Evolutionary conservation across 306 rosid genomes (phyloP).

Genomic region (Potentilla sterilis): DNA sequence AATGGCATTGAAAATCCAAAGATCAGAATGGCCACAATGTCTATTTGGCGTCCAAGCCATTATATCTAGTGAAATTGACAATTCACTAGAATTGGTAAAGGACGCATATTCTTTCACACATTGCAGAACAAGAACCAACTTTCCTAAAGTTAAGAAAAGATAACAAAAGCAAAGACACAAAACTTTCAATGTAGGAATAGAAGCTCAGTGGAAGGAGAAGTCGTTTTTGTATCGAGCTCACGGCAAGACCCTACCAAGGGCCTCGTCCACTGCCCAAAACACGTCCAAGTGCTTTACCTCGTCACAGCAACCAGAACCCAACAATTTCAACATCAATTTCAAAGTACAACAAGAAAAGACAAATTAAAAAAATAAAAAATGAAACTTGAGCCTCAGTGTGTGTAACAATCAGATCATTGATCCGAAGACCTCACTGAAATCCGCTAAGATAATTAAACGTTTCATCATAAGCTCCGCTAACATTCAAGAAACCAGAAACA

Average conservation of each 20-base stretch:
- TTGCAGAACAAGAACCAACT: background rate
- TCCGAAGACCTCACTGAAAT: slow-evolving; percentile 74
- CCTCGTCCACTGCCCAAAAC: slow-evolving; percentile 80
- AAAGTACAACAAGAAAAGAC: too few relatives aligned
- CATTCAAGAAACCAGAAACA: too few relatives aligned
- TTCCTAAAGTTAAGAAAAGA: background rate
- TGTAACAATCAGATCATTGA: slow-evolving; percentile 96
- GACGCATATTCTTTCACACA: slow-evolving; percentile 35
- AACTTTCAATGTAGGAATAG: background rate
- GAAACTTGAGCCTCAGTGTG: slow-evolving; percentile 70
- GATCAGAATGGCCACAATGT: slow-evolving; percentile 78
- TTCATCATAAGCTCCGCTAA: slow-evolving; percentile 67
- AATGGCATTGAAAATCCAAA: slow-evolving; percentile 57
- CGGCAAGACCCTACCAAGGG: slow-evolving; percentile 50
- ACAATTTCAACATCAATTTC: background rate
- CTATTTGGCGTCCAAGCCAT: slow-evolving; percentile 70
- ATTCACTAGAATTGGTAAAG: slow-evolving; percentile 69
- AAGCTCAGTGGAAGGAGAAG: slow-evolving; percentile 99
- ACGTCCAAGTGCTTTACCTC: slow-evolving; percentile 68
- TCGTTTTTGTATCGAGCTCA: slow-evolving; percentile 66
- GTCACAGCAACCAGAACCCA: slow-evolving; percentile 52
- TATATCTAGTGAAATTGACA: slow-evolving; percentile 33
- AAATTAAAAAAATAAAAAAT: too few relatives aligned
- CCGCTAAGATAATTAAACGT: slow-evolving; percentile 74
- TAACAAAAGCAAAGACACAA: background rate